Percentiles rank a stretch among this genome's conserved stretches.
Evolutionary conservation across 345 rosid genomes (phyloP).

Genomic region (Eucalyptus erythrocorys): DNA sequence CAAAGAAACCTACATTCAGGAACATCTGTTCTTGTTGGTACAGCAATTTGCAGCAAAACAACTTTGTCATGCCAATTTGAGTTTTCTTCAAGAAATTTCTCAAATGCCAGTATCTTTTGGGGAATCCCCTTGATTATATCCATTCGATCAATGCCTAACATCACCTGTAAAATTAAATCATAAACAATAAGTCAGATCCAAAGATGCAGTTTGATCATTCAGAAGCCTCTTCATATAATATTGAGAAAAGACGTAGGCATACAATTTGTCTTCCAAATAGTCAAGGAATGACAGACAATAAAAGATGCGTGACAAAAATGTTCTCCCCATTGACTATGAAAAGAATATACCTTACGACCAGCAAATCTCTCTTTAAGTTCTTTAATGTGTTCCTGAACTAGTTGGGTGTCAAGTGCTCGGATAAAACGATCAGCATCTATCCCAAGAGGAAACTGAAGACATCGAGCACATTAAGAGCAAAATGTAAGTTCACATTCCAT

Average conservation of each 20-base stretch:
- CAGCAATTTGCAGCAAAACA: slow-evolving; percentile 95
- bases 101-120: slow-evolving; percentile 96
- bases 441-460: slow-evolving; percentile 87
- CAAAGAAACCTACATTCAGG: slow-evolving; percentile 68
- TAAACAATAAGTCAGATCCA: background rate
- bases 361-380: slow-evolving; percentile 87
- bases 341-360: slow-evolving; percentile 66
- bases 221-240: background rate
- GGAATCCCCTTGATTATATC: slow-evolving; percentile 99
- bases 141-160: slow-evolving; percentile 99
- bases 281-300: background rate
- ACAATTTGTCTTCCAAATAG: background rate
- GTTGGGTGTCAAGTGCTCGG: slow-evolving; percentile 58
- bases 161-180: slow-evolving; percentile 42
- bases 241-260: background rate
- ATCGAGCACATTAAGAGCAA: slow-evolving; percentile 1
- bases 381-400: slow-evolving; percentile 65
- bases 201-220: background rate
- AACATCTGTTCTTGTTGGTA: slow-evolving; percentile 99
- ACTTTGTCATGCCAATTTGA: slow-evolving; percentile 93
- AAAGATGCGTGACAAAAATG: background rate
- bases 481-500: background rate
- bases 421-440: slow-evolving; percentile 88
- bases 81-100: slow-evolving; percentile 98
- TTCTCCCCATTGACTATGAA: background rate